Conservation (phyloP, 352 stramenopile genomes). For the Phytophthora citrophthora region DNA sequence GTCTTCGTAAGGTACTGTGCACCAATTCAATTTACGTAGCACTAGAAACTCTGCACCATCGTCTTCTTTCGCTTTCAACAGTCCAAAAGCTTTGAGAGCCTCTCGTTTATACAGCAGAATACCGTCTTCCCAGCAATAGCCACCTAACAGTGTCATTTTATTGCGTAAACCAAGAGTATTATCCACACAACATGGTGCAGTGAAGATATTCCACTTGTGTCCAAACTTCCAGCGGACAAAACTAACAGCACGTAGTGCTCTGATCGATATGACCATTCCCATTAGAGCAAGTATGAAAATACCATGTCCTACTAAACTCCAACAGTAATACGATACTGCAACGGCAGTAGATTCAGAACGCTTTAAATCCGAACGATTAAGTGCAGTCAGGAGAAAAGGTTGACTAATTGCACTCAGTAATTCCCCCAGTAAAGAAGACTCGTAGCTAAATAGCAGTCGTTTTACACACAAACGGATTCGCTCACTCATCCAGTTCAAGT, state of each 20-base stretch:
- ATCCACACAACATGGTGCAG: slow-evolving; percentile 13
- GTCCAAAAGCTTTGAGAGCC: slow-evolving; percentile 17
- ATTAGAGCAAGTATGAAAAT: slow-evolving; percentile 20
- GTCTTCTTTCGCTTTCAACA: slow-evolving; percentile 19
- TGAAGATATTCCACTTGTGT: slow-evolving; percentile 12
- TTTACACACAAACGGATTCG: slow-evolving; percentile 15
- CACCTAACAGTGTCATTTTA: slow-evolving; percentile 15
- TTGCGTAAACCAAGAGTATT: slow-evolving; percentile 13
- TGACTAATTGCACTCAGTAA: slow-evolving; percentile 14
- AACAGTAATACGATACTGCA: slow-evolving; percentile 22
- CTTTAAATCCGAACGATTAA: slow-evolving; percentile 12
- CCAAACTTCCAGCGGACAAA: slow-evolving; percentile 13
- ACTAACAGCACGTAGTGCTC: slow-evolving; percentile 9
- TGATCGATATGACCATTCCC: slow-evolving; percentile 16
- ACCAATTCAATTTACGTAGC: slow-evolving; percentile 14
- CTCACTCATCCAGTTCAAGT: slow-evolving; percentile 12
- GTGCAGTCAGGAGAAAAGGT: not conserved
- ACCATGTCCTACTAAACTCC: slow-evolving; percentile 19
- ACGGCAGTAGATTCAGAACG: slow-evolving; percentile 1
- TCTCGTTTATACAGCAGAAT: slow-evolving; percentile 6
- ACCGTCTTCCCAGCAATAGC: slow-evolving; percentile 12
- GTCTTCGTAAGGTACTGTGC: slow-evolving; percentile 5
- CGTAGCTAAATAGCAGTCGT: slow-evolving; percentile 33
- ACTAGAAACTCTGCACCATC: slow-evolving; percentile 9
- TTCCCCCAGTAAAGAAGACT: slow-evolving; percentile 35